Evolutionary conservation across 306 rosid species (phyloP).

Genomic region (Pueraria montana): DNA sequence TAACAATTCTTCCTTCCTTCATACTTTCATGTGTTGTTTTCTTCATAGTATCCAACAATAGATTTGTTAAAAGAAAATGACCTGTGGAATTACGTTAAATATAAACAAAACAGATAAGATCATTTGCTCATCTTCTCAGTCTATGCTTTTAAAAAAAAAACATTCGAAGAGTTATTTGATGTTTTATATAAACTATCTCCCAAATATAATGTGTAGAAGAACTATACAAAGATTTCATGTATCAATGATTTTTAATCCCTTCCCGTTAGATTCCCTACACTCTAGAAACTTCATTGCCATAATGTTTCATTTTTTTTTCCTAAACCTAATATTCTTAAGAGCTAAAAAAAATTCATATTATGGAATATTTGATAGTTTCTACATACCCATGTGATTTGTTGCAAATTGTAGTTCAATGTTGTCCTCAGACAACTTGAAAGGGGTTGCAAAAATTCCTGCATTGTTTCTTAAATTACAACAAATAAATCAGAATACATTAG

Average conservation of each 20-base stretch:
- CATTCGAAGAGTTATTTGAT: too few relatives aligned
- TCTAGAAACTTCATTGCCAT: neutral
- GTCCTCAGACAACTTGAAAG: constrained; percentile 72
- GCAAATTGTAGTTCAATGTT: constrained; percentile 79
- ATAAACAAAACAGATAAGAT: too few relatives aligned
- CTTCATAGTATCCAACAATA: neutral
- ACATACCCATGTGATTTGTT: constrained; percentile 17
- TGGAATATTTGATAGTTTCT: neutral
- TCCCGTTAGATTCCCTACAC: neutral
- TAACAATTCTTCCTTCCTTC: constrained; percentile 16
- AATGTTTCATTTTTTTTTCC: neutral
- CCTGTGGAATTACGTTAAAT: too few relatives aligned
- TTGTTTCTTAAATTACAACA: constrained; percentile 67
- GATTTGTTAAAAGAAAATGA: neutral
- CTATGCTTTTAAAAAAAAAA: too few relatives aligned
- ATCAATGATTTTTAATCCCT: too few relatives aligned
- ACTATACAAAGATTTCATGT: too few relatives aligned
- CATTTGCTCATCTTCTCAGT: neutral
- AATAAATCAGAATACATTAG: constrained; percentile 37
- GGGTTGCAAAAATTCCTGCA: constrained; percentile 80
- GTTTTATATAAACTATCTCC: too few relatives aligned
- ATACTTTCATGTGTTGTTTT: constrained; percentile 1
- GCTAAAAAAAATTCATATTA: neutral
- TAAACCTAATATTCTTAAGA: neutral
- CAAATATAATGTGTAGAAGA: too few relatives aligned